Evolutionary conservation across 2,329 filamentous ascomycete genomes (phyloP).

Genomic region (Alternaria viburni): DNA sequence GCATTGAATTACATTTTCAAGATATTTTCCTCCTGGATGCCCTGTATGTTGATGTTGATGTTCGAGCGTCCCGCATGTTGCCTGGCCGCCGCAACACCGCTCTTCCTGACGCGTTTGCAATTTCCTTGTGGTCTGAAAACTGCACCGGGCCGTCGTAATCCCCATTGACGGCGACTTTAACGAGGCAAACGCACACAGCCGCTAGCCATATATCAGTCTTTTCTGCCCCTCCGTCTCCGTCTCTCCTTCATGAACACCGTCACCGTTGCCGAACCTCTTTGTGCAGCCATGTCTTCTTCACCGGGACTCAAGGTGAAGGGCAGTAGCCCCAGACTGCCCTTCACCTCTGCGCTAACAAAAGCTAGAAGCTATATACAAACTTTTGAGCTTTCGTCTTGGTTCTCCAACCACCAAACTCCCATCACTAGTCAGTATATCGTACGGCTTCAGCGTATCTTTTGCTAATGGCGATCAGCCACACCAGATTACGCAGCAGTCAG

Average conservation of each 20-base stretch:
- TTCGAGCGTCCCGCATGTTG: neutral
- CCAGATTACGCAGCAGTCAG: neutral
- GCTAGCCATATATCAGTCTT: neutral
- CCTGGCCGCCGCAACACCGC: neutral
- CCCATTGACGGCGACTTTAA: neutral
- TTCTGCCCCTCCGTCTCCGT: neutral
- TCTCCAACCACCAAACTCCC: neutral
- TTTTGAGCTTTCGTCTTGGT: neutral
- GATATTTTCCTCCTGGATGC: neutral
- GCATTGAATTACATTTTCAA: conserved; percentile 13
- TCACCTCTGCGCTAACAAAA: neutral
- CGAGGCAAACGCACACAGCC: neutral
- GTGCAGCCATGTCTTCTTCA: neutral
- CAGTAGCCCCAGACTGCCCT: neutral
- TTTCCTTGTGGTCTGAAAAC: neutral
- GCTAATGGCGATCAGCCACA: neutral
- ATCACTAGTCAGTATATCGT: neutral
- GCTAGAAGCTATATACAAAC: neutral
- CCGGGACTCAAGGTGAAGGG: neutral
- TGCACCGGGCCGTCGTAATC: neutral
- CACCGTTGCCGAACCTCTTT: neutral
- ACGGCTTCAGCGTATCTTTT: neutral
- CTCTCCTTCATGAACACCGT: neutral
- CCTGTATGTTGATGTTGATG: neutral
- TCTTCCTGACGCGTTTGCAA: neutral